phyloP scores from a whole-genome alignment of 2,329 filamentous ascomycete species.

The Scytalidium sp. region DNA sequence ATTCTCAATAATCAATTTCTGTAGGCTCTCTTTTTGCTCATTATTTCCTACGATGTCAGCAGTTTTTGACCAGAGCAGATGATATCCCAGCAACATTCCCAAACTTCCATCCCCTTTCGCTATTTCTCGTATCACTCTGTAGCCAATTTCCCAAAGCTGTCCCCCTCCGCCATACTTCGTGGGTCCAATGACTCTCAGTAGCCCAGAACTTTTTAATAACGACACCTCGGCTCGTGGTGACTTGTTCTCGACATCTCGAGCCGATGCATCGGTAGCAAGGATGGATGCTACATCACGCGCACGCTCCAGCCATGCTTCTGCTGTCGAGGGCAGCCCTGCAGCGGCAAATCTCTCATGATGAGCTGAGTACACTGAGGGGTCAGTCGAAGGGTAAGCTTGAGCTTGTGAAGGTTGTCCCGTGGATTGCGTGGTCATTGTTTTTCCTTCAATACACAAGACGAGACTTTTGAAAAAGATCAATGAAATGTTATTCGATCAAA shows the following conservation, averaged over 20 bases:
- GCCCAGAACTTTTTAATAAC: slow-evolving; percentile 47
- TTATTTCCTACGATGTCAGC: slow-evolving; percentile 57
- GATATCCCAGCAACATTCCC: slow-evolving; percentile 64
- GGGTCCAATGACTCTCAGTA: slow-evolving; percentile 48
- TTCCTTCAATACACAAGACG: too few relatives aligned
- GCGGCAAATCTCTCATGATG: slow-evolving; percentile 35
- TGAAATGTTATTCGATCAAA: too few relatives aligned
- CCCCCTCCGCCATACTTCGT: slow-evolving; percentile 49
- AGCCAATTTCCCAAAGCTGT: slow-evolving; percentile 52
- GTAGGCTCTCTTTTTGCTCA: slow-evolving; percentile 55
- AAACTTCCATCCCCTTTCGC: slow-evolving; percentile 63
- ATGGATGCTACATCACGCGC: slow-evolving; percentile 47
- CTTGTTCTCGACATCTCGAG: slow-evolving; percentile 49
- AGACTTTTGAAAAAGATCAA: too few relatives aligned
- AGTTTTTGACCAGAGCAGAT: slow-evolving; percentile 61
- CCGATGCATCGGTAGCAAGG: slow-evolving; percentile 43
- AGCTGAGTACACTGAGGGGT: slow-evolving; percentile 37
- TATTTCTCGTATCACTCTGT: slow-evolving; percentile 58
- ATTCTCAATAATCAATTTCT: slow-evolving; percentile 57
- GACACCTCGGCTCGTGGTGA: slow-evolving; percentile 47
- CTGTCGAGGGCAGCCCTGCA: slow-evolving; percentile 33
- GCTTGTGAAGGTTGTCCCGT: too few relatives aligned
- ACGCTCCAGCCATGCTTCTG: slow-evolving; percentile 43
- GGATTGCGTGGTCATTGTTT: too few relatives aligned
- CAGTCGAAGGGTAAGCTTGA: slow-evolving; percentile 25